Evolutionary conservation across 129 eudicot genomes (phyloP), one percentile per base, ranked within the genome.

Genomic region (Oenanthe sinensis): DNA sequence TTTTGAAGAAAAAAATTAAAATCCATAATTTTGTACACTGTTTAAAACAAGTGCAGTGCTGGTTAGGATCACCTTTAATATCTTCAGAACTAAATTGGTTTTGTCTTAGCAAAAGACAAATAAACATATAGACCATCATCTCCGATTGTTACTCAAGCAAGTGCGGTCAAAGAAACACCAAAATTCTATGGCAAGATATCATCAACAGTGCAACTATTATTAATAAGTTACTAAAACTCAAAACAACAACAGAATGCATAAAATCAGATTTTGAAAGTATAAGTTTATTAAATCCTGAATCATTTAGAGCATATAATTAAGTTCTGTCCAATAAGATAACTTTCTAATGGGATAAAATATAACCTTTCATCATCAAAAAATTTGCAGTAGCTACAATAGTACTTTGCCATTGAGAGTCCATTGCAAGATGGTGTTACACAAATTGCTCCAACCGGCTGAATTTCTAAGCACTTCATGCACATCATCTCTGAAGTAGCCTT

Each of bases 401-500:
- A 92, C 75, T 96, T 92, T 33, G 99, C 96, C 99, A 96, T 96
- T 33, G 81, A 67, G 69, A 92, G 89, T 69, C 95, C 97, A 78
- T 90, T 87, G 87, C 99, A 96, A 81, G 99, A 96, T 46, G 97
- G 95, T 11, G 97, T 92, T 45, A 86, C 82, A 85, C 99, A 96
- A 62, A 67, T 71, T 36, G 97, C 95, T 45, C 99, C 99, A 74
- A 96, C 88, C 43, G 97, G 91, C 69, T 96, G 99, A 81, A 90
- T 82, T 82, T 87, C 79, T 43, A 92, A 79, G 90, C 99, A 96
- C 63, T 82, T 89, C 99, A 96, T 96, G 55, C 99, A 96, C 97
- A 96, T 90, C 99, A 96, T 96, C 83, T 96, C 99, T 40, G 97
- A 84, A 81, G 98, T 95, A 74, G 98, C 98, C 81, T 95, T 95